Base-by-base conservation (phyloP, 805 yeast genomes). In the Cyberlindnera japonica region DNA sequence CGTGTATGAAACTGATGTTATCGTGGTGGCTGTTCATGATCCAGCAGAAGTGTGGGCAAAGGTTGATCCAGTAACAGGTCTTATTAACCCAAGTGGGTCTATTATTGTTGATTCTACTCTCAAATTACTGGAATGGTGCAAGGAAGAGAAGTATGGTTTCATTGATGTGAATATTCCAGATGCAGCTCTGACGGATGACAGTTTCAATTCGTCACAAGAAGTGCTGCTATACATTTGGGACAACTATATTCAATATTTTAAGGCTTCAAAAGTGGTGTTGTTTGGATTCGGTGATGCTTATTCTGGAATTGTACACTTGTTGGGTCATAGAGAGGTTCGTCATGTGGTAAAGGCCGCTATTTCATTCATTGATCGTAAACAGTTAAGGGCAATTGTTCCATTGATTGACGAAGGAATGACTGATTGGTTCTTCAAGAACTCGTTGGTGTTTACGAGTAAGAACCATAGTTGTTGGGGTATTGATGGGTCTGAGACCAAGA, bases 31-130 rank as follows among this genome's bases (percentile, higher is more conserved):
- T 6, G 77, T 90, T 15, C 98, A 90, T 61, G 98, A 90, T 55
- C 87, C 97, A 3, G 86, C 96, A 6, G 90, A 88, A 44, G 73
- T 93, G 6, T 89, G 96, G 95, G 95, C 95, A 2, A 78, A 81
- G 49, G 67, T 81, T 28, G 89, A 88, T 58, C 86, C 95, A 0
- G 62, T 80, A 5, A 77, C 84, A 9, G 98, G 98, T 7, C 70
- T 75, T 36, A 75, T 91, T 26, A 87, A 86, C 48, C 70, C 89
- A 13, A 72, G 77, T 33, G 75, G 83, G 1, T 79, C 95, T 2
- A 74, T 85, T 3, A 74, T 88, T 16, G 75, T 85, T 32, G 96
- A 89, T 53, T 81, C 87, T 30, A 80, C 91, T 1, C 58, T 77
- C 24, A 75, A 75, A 50, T 73, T 88, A 41, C 74, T 89, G 7